Evolutionary conservation across 805 yeast genomes (phyloP).

Genomic region (Candida ortonii): DNA sequence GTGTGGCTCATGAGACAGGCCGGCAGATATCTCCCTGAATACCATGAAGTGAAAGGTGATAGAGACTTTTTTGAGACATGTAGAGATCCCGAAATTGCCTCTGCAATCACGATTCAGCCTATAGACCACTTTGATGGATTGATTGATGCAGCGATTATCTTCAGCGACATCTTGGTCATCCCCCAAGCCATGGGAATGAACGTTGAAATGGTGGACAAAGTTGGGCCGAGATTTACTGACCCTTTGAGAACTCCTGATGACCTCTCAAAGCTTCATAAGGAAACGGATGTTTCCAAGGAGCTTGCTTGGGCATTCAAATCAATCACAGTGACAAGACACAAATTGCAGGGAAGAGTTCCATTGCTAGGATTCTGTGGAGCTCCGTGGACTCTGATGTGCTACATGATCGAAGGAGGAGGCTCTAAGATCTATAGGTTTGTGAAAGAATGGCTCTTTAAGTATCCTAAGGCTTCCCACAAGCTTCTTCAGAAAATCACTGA

Average conservation of each 20-base stretch:
- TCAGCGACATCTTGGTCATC: constrained; percentile 90
- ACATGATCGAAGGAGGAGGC: constrained; percentile 98
- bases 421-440: constrained; percentile 87
- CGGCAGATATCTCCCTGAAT: constrained; percentile 90
- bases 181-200: constrained; percentile 99
- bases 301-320: constrained; percentile 94
- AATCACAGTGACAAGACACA: constrained; percentile 84
- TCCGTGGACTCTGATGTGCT: constrained; percentile 95
- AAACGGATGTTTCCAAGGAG: constrained; percentile 69
- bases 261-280: constrained; percentile 50
- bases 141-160: constrained; percentile 95
- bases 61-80: constrained; percentile 95
- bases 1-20: constrained; percentile 99
- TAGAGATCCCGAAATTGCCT: constrained; percentile 88
- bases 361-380: constrained; percentile 95
- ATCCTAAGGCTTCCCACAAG: constrained; percentile 67
- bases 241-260: constrained; percentile 80
- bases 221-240: constrained; percentile 88
- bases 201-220: constrained; percentile 90
- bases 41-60: constrained; percentile 80
- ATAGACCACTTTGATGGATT: constrained; percentile 84
- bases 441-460: constrained; percentile 86
- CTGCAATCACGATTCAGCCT: constrained; percentile 94
- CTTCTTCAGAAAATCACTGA: constrained; percentile 78
- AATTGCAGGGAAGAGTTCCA: constrained; percentile 88